phyloP scores from a whole-genome alignment of 73 alveolate genomes.

The Paramecium primaurelia region DNA sequence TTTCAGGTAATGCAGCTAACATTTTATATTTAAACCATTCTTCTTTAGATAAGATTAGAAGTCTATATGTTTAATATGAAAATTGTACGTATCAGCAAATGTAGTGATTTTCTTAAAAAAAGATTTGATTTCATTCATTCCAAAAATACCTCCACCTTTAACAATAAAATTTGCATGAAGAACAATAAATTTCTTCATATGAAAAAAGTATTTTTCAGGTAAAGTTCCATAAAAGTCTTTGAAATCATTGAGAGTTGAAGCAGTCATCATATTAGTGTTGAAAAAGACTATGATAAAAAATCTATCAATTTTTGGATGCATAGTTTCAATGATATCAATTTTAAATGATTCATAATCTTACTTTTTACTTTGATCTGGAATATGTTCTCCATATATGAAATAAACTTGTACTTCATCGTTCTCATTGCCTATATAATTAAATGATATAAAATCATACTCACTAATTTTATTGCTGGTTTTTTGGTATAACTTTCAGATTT shows the following conservation, averaged over 20 bases:
- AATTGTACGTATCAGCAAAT: background rate
- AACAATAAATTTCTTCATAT: background rate
- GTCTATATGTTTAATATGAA: background rate
- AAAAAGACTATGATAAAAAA: background rate
- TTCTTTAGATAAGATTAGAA: background rate
- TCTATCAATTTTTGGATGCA: background rate
- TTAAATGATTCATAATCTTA: constrained; percentile 28
- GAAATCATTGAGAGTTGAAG: constrained; percentile 21
- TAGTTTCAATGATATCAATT: background rate
- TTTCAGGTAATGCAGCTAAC: background rate
- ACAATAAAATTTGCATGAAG: constrained; percentile 29
- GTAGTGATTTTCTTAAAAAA: constrained; percentile 31
- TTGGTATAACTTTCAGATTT: background rate
- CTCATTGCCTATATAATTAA: background rate
- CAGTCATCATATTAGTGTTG: constrained; percentile 40
- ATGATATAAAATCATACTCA: background rate
- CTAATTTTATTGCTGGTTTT: background rate
- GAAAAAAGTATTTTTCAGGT: background rate
- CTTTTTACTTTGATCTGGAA: background rate
- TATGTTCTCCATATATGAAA: constrained; percentile 6
- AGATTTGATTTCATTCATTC: background rate
- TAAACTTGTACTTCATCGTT: background rate
- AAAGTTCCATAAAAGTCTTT: constrained; percentile 12
- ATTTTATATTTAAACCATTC: constrained; percentile 9
- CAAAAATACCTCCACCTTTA: constrained; percentile 25